Evolutionary conservation across 805 yeast genomes (phyloP).

Genomic region (Yarrowia keelungensis): DNA sequence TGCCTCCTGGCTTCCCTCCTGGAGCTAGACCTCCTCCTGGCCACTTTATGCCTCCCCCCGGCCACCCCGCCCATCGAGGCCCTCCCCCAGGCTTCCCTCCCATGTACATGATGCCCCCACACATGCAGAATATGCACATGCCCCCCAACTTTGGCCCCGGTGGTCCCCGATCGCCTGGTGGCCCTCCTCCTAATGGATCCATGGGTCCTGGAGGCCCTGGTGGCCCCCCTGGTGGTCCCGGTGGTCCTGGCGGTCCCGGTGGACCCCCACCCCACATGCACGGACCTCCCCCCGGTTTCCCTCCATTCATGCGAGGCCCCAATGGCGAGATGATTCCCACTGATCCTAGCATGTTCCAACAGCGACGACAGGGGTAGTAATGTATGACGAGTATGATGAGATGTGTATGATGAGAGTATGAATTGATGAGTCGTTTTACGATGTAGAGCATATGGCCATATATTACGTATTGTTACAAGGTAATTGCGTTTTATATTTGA

Average conservation of each 20-base stretch:
- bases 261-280: slow-evolving; percentile 36
- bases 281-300: slow-evolving; percentile 38
- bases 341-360: slow-evolving; percentile 33
- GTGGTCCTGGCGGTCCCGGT: slow-evolving; percentile 24
- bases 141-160: slow-evolving; percentile 38
- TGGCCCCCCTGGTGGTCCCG: slow-evolving; percentile 4
- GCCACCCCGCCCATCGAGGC: slow-evolving; percentile 29
- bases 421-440: too few species aligned
- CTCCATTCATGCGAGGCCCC: slow-evolving; percentile 37
- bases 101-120: slow-evolving; percentile 38
- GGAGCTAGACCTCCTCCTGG: slow-evolving; percentile 29
- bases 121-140: slow-evolving; percentile 25
- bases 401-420: background rate
- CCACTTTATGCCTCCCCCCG: slow-evolving; percentile 26
- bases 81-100: slow-evolving; percentile 37
- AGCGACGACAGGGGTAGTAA: slow-evolving; percentile 27
- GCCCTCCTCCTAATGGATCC: slow-evolving; percentile 9
- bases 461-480: too few species aligned
- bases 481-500: background rate
- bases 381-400: slow-evolving; percentile 17
- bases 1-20: slow-evolving; percentile 35
- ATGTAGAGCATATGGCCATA: too few species aligned
- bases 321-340: slow-evolving; percentile 39
- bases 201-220: slow-evolving; percentile 32
- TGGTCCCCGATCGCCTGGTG: slow-evolving; percentile 32